These are phyloP conservation scores for Paxillus ammoniavirescens DNA, from an alignment of 768 basidiomycete genomes.

Conservation along the genomic window DNA sequence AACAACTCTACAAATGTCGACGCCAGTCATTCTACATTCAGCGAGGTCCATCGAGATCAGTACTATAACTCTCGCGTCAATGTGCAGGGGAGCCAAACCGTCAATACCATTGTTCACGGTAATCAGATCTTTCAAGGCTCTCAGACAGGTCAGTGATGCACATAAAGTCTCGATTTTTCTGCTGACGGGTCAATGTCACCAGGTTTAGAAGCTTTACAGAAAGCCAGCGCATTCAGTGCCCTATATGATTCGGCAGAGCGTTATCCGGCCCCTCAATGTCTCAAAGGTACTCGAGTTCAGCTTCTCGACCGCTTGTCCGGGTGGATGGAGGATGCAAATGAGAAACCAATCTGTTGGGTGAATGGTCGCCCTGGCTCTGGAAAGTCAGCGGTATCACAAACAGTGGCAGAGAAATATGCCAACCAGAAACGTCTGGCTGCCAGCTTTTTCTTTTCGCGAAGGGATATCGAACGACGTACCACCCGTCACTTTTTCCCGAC, in stretches of 20 bases:
- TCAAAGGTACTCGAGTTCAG: constrained; percentile 12
- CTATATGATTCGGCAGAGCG: constrained; percentile 9
- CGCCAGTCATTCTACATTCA: constrained; percentile 18
- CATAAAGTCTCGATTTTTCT: background rate
- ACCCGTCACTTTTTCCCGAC: constrained; percentile 29
- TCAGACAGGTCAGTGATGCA: background rate
- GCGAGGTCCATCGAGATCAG: constrained; percentile 14
- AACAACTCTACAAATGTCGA: constrained; percentile 16
- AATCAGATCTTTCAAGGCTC: constrained; percentile 11
- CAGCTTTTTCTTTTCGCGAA: constrained; percentile 37
- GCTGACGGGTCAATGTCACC: background rate
- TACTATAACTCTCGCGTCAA: constrained; percentile 1
- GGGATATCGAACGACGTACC: constrained; percentile 21
- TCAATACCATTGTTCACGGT: constrained; percentile 15
- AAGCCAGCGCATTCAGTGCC: constrained; percentile 11
- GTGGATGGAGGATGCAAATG: constrained; percentile 6
- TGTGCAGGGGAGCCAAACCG: constrained; percentile 14
- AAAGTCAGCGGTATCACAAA: constrained; percentile 30
- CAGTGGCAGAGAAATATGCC: constrained; percentile 27
- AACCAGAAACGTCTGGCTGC: constrained; percentile 24
- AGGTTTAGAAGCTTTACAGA: constrained; percentile 10
- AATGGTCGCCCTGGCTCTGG: constrained; percentile 20
- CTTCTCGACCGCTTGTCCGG: constrained; percentile 4
- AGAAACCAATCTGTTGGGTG: constrained; percentile 16
- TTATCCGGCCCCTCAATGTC: constrained; percentile 7